phyloP scores from a whole-genome alignment of 176 grass and related monocot genomes.

The Panicum miliaceum region DNA sequence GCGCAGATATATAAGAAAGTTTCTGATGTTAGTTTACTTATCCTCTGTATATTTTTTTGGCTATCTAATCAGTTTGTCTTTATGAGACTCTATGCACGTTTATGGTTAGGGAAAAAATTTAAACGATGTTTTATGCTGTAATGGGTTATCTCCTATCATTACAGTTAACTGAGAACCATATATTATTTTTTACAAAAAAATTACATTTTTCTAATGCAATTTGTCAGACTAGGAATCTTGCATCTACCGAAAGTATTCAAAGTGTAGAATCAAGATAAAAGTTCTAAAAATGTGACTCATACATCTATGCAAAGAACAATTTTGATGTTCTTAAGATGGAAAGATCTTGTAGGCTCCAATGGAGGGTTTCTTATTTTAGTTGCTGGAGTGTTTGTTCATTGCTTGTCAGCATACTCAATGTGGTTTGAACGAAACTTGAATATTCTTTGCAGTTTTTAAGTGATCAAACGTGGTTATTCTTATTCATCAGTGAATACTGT shows the following conservation, averaged over 20 bases:
- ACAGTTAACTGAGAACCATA: background rate
- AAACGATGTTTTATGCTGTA: background rate
- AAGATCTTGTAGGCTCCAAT: background rate
- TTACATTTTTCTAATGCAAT: background rate
- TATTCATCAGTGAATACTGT: background rate
- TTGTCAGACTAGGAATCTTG: background rate
- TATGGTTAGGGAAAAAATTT: background rate
- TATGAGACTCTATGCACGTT: background rate
- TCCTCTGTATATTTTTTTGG: background rate
- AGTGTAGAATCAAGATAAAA: background rate
- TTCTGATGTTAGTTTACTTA: slow-evolving; percentile 53
- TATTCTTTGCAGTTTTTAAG: background rate
- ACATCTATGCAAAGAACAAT: background rate
- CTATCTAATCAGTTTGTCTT: background rate
- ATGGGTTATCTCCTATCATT: background rate
- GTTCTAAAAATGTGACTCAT: background rate
- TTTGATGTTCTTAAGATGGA: background rate
- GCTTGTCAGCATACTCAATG: background rate
- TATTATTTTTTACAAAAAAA: background rate
- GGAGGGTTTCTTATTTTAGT: background rate
- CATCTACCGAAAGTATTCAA: background rate
- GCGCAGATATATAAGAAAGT: slow-evolving; percentile 89
- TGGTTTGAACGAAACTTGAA: background rate
- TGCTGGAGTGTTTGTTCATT: background rate
- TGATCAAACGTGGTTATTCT: background rate